These are phyloP conservation scores for Azolla pinnata DNA, from an alignment of 75 land plant species.

Conservation along the genomic window DNA sequence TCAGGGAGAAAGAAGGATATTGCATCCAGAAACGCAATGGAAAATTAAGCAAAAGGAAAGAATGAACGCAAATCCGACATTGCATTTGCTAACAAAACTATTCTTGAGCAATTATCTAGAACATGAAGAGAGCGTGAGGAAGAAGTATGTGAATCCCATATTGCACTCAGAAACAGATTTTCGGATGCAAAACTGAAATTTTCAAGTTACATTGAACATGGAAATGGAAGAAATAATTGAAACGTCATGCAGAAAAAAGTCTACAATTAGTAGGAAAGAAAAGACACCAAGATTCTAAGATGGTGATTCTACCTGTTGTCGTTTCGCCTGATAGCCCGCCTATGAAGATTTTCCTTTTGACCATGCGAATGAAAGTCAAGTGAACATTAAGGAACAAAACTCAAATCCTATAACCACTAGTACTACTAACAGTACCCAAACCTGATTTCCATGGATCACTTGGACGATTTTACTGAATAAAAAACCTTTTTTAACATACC, in stretches of 20 bases:
- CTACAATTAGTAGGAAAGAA: not conserved
- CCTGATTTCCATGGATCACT: not conserved
- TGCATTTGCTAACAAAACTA: too few species aligned
- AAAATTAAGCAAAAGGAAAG: too few species aligned
- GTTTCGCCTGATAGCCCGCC: conserved; percentile 72
- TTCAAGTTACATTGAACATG: too few species aligned
- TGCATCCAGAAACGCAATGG: too few species aligned
- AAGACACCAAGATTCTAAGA: not conserved
- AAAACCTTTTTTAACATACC: not conserved
- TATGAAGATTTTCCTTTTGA: conserved; percentile 57
- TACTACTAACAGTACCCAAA: conserved; percentile 1
- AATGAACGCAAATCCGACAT: too few species aligned
- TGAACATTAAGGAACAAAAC: not conserved
- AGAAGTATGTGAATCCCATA: not conserved
- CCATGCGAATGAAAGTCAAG: conserved; percentile 1
- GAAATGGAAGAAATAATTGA: not conserved
- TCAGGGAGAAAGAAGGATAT: too few species aligned
- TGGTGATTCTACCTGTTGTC: conserved; percentile 27
- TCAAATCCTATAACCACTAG: too few species aligned
- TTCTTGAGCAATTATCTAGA: too few species aligned
- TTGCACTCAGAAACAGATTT: not conserved
- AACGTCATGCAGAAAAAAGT: not conserved
- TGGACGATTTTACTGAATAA: not conserved
- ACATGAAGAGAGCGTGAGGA: too few species aligned
- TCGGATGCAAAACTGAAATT: too few species aligned